phyloP scores from a whole-genome alignment of 192 early-diverging fungal genomes.

The Coemansia sp. region DNA sequence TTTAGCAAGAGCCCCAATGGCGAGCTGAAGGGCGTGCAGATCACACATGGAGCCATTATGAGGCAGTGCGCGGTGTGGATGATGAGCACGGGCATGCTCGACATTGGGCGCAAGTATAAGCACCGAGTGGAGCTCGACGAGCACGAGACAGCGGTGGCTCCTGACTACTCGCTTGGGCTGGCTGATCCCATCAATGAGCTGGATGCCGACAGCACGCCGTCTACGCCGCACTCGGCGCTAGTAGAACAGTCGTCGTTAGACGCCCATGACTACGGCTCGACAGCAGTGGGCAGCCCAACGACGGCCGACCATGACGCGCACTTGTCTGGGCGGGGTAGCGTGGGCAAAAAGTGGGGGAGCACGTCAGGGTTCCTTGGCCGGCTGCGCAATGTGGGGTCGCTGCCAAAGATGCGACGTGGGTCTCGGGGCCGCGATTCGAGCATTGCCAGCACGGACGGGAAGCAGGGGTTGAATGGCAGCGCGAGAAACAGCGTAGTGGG shows the following conservation, averaged over 20 bases:
- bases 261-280: background rate
- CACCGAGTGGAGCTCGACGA: conserved; percentile 44
- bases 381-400: conserved; percentile 46
- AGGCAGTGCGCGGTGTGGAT: conserved; percentile 60
- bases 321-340: conserved; percentile 14
- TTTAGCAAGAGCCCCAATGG: conserved; percentile 81
- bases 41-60: conserved; percentile 76
- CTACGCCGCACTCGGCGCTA: conserved; percentile 16
- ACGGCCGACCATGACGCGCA: conserved; percentile 5
- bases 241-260: background rate
- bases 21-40: conserved; percentile 79
- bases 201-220: conserved; percentile 15
- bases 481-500: conserved; percentile 25
- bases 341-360: conserved; percentile 26
- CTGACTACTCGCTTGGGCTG: conserved; percentile 32
- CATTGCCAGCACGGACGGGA: background rate
- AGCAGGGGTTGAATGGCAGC: conserved; percentile 11
- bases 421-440: conserved; percentile 22
- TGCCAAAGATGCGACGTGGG: conserved; percentile 30
- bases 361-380: conserved; percentile 37
- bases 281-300: conserved; percentile 5
- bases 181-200: conserved; percentile 15
- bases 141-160: conserved; percentile 7
- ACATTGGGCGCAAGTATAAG: conserved; percentile 48
- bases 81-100: conserved; percentile 48